Conservation (phyloP, 2,329 filamentous ascomycete genomes). For the Pseudocercospora macadamiae region DNA sequence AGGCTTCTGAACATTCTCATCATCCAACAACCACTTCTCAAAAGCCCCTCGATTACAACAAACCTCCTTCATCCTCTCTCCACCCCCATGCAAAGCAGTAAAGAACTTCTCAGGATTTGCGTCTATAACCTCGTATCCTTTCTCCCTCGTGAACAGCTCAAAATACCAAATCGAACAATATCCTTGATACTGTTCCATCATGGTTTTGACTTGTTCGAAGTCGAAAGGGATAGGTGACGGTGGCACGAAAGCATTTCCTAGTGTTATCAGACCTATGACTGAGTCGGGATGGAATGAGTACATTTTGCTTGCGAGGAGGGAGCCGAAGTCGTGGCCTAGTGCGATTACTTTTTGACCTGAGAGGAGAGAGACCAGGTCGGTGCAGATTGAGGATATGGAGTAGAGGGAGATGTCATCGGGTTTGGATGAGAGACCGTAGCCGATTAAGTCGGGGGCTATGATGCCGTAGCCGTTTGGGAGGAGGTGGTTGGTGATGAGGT, state of each 20-base stretch:
- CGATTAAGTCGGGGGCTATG: conserved; percentile 41
- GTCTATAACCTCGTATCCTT: conserved; percentile 43
- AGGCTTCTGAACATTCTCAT: conserved; percentile 11
- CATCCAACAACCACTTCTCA: conserved; percentile 29
- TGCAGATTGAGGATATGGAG: conserved; percentile 37
- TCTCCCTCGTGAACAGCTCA: conserved; percentile 46
- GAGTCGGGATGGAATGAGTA: conserved; percentile 46
- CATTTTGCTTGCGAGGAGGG: conserved; percentile 44
- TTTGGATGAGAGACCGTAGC: conserved; percentile 43
- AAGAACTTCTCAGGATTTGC: conserved; percentile 18
- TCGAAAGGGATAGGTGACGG: conserved; percentile 42
- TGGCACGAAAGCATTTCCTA: conserved; percentile 48
- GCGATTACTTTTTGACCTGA: conserved; percentile 44
- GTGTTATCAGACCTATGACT: conserved; percentile 44
- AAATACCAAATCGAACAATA: conserved; percentile 47
- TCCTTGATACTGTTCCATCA: conserved; percentile 41
- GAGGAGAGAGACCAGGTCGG: conserved; percentile 45
- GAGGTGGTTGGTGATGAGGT: conserved; percentile 43
- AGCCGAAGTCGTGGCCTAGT: conserved; percentile 57
- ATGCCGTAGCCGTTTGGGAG: conserved; percentile 44
- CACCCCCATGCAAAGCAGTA: conserved; percentile 23
- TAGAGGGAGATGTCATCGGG: conserved; percentile 43
- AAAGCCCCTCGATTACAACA: conserved; percentile 42
- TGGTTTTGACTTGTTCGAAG: conserved; percentile 40
- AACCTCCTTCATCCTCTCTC: conserved; percentile 35